Evolutionary conservation across 805 yeast species (phyloP).

Genomic region (Yamadazyma scolyti): DNA sequence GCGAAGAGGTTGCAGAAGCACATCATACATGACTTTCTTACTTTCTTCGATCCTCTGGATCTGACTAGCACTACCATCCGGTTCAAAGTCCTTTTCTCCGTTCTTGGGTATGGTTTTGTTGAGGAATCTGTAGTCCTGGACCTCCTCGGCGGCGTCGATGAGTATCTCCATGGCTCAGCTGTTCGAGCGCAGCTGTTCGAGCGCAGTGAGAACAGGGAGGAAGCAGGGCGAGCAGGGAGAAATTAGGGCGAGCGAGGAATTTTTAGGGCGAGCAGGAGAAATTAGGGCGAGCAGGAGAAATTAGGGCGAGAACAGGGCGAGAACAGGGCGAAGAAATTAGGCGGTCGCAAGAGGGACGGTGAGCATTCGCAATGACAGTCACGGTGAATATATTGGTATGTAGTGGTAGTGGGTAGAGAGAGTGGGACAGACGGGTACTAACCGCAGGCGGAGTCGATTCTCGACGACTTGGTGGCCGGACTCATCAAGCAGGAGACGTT

Average conservation of each 20-base stretch:
- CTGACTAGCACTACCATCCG: constrained; percentile 67
- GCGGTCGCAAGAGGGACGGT: no score
- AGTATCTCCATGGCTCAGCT: constrained; percentile 3
- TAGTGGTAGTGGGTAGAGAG: constrained; percentile 1
- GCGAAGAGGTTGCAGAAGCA: constrained; percentile 47
- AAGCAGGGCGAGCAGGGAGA: no score
- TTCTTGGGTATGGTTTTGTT: constrained; percentile 50
- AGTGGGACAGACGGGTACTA: constrained; percentile 4
- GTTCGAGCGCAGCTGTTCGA: not conserved
- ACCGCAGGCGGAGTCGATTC: constrained; percentile 35
- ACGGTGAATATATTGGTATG: constrained; percentile 13
- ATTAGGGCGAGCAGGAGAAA: no score
- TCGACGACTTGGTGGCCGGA: constrained; percentile 29
- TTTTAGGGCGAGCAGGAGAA: no score
- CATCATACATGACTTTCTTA: constrained; percentile 64
- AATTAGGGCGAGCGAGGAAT: no score
- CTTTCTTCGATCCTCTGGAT: constrained; percentile 45
- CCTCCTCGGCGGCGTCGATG: constrained; percentile 20
- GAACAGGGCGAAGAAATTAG: no score
- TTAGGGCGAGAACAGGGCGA: no score
- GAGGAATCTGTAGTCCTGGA: constrained; percentile 31
- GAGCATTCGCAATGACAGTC: no score
- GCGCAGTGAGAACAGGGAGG: not conserved
- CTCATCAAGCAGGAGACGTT: constrained; percentile 30
- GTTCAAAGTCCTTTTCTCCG: constrained; percentile 85